Conservation (phyloP, 768 basidiomycete species). For the Daedaleopsis nitida region DNA sequence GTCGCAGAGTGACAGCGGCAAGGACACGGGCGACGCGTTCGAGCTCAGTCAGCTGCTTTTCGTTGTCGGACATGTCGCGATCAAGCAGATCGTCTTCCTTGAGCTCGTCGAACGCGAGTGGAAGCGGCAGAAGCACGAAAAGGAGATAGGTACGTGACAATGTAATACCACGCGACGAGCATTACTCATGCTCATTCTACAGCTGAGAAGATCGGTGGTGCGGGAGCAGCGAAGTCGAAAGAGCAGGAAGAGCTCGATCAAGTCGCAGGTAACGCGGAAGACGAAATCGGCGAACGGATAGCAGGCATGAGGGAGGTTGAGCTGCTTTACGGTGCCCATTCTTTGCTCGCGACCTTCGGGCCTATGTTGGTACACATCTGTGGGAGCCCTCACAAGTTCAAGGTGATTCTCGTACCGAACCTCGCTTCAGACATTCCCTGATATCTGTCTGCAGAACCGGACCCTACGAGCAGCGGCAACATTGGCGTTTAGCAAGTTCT, state of each 20-base stretch:
- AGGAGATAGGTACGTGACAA: slow-evolving; percentile 60
- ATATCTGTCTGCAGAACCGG: slow-evolving; percentile 58
- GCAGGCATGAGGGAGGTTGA: slow-evolving; percentile 83
- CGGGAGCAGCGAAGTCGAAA: slow-evolving; percentile 40
- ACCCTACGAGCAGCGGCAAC: slow-evolving; percentile 86
- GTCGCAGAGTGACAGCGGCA: slow-evolving; percentile 25
- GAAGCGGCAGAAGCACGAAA: slow-evolving; percentile 95
- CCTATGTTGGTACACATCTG: slow-evolving; percentile 91
- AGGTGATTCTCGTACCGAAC: slow-evolving; percentile 47
- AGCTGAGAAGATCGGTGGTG: slow-evolving; percentile 64
- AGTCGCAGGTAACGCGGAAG: slow-evolving; percentile 96
- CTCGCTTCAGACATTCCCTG: neutral
- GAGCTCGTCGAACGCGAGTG: slow-evolving; percentile 95
- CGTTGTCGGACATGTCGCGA: slow-evolving; percentile 93
- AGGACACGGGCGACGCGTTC: slow-evolving; percentile 80
- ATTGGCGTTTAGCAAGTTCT: slow-evolving; percentile 91
- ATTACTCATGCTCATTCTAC: neutral
- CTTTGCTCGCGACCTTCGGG: slow-evolving; percentile 82
- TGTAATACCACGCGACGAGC: neutral
- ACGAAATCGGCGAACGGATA: slow-evolving; percentile 95
- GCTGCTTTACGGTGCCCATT: slow-evolving; percentile 79
- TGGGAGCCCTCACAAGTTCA: slow-evolving; percentile 87
- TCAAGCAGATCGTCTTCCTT: slow-evolving; percentile 96
- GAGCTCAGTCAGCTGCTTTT: slow-evolving; percentile 93
- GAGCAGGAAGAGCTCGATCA: slow-evolving; percentile 90